Base-by-base conservation (phyloP, 2,329 filamentous ascomycete species). In the Fusarium compactum region DNA sequence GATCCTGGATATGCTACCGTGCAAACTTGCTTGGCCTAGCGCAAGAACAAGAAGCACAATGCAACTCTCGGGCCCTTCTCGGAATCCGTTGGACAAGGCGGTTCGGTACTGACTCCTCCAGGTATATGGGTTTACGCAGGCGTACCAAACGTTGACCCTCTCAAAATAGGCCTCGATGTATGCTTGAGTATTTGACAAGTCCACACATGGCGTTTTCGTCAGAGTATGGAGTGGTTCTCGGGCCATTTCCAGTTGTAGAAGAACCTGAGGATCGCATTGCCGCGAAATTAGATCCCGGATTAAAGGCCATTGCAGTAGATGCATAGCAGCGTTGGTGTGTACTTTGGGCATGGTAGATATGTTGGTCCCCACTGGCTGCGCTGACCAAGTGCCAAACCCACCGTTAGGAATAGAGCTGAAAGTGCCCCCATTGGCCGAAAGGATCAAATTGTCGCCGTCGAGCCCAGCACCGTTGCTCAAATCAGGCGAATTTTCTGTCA, bases 291-390 rank as follows among this genome's bases (percentile, higher is more conserved):
- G 83, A 75, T 94, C 91, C 50, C 91, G 87, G 71, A 95, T 95
- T 70, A 94, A 84, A 15, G 92, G 93, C 89, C 92, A 95, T 75
- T 94, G 92, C 8, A 95, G 83, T 22, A 95, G 82, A 78, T 95
- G 91, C 72, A 94, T 82, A 2, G 92, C 92, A 8, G 92, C 92
- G 63, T 93, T 95, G 1, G 92, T 95, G 79, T 95, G 93, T 18
- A 91, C 86, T 79, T 94, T 95, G 24, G 93, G 93, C 92, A 95
- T 95, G 27, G 91, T 93, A 5, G 92, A 94, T 70, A 95, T 94
- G 78, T 93, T 95, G 41, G 80, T 83, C 18, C 79, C 74, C 67
- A 84, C 75, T 74, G 85, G 76, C 76, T 85, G 76, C 58, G 85
- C 88, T 24, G 85, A 87, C 91, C 91, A 94, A 5, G 91, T 92